Conservation (phyloP, 1,284 basidiomycete species). For the Marasmius oreades region DNA sequence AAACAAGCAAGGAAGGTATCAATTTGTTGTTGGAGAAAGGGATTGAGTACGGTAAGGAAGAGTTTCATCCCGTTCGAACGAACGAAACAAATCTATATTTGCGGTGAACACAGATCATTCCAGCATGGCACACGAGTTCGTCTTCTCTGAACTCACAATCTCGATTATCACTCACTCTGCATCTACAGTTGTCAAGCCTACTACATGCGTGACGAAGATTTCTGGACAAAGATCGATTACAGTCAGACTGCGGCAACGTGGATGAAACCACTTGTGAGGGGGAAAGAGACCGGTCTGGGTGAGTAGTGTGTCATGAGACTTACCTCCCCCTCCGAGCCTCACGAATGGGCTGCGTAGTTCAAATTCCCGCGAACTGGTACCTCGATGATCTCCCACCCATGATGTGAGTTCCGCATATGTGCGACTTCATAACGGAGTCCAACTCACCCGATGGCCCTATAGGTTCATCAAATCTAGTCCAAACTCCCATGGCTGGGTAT, state of each 20-base stretch:
- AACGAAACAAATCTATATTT: not conserved
- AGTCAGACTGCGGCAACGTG: slow-evolving; percentile 54
- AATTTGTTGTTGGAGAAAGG: slow-evolving; percentile 71
- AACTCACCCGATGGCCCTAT: not conserved
- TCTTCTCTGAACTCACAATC: slow-evolving; percentile 5
- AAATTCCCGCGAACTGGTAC: slow-evolving; percentile 76
- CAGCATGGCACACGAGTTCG: slow-evolving; percentile 59
- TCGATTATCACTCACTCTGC: not conserved
- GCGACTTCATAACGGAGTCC: not conserved
- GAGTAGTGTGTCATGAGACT: slow-evolving; percentile 19
- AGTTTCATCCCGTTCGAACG: not conserved
- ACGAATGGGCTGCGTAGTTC: slow-evolving; percentile 44
- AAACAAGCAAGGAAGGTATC: slow-evolving; percentile 67
- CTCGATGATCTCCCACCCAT: slow-evolving; percentile 69
- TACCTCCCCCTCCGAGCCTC: not conserved
- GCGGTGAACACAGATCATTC: slow-evolving; percentile 51
- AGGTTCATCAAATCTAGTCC: slow-evolving; percentile 65
- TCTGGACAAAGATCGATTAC: slow-evolving; percentile 77
- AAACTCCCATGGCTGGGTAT: slow-evolving; percentile 68
- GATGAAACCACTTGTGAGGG: slow-evolving; percentile 73
- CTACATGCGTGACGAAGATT: slow-evolving; percentile 66
- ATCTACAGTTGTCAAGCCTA: slow-evolving; percentile 61
- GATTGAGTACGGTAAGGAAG: slow-evolving; percentile 61
- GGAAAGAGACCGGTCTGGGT: slow-evolving; percentile 54
- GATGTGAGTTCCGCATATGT: slow-evolving; percentile 40